Conservation (phyloP, 305 asterid species). For the Fraxinus nigra region DNA sequence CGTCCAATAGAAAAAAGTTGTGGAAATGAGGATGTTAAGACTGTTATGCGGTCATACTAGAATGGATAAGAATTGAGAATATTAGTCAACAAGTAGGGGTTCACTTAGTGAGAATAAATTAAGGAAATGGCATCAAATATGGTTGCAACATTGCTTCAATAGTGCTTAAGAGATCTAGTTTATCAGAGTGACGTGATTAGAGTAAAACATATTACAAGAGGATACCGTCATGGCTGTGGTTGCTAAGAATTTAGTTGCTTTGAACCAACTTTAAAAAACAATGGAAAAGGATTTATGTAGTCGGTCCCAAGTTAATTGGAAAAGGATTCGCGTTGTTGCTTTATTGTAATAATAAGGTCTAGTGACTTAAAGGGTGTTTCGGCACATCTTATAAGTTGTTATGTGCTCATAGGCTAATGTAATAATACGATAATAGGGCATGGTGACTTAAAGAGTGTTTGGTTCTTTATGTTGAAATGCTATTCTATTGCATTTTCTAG, state of each 20-base stretch:
- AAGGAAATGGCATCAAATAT: neutral
- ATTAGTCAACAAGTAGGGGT: neutral
- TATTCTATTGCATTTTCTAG: neutral
- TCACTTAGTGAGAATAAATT: neutral
- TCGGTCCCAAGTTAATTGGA: neutral
- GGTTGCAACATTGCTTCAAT: neutral
- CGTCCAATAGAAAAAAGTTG: neutral
- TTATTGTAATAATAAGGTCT: neutral
- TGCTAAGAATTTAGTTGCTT: neutral
- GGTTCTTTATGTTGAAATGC: neutral
- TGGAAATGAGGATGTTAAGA: neutral
- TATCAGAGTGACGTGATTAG: neutral
- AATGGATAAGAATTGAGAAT: neutral
- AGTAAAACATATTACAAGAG: neutral
- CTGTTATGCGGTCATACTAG: neutral
- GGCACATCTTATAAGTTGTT: neutral
- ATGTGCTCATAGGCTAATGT: neutral
- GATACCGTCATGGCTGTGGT: neutral
- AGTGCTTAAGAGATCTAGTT: neutral
- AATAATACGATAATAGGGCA: neutral
- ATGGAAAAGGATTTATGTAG: neutral
- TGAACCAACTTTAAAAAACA: neutral
- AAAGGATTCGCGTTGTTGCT: neutral
- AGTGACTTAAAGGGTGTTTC: neutral
- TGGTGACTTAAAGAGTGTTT: neutral